Base-by-base conservation (phyloP, 768 basidiomycete species). In the Termitomyces heimii region DNA sequence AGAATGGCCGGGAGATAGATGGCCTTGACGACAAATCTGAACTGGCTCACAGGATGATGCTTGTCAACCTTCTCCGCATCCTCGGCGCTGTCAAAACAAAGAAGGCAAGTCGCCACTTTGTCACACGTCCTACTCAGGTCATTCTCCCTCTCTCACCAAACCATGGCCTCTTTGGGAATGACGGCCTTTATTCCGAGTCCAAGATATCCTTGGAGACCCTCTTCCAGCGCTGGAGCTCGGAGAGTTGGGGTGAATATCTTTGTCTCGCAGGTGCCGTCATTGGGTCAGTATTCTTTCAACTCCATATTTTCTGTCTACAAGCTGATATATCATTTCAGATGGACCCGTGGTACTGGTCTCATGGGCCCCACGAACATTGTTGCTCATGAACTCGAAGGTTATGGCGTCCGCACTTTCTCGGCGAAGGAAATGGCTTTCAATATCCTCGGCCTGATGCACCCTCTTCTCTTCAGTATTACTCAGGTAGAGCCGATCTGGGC, bases 351-450 rank as follows among this genome's bases (percentile, higher is more conserved):
- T 32, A 99, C 97, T 10, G 95, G 96, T 57, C 76, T 99, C 51
- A 98, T 99, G 97, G 88, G 83, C 56, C 89, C 94, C 4, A 95
- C 93, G 44, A 95, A 95, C 75, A 92, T 89, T 43, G 88, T 98
- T 53, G 94, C 97, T 28, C 91, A 95, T 57, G 93, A 94, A 54
- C 81, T 99, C 43, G 97, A 99, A 75, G 81, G 85, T 57, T 82
- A 89, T 60, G 97, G 97, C 60, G 92, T 97, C 57, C 85, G 97
- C 62, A 99, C 97, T 1, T 99, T 98, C 84, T 98, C 96, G 0
- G 90, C 97, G 29, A 98, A 98, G 77, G 97, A 99, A 75, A 99
- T 98, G 97, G 95, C 97, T 0, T 99, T 99, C 85, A 99, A 99
- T 74, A 94, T 99, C 66, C 88, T 99, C 54, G 96, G 97, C 59